These are phyloP conservation scores for Arthroderma sp. DNA, from an alignment of 2,329 filamentous ascomycete species.

Conservation along the genomic window DNA sequence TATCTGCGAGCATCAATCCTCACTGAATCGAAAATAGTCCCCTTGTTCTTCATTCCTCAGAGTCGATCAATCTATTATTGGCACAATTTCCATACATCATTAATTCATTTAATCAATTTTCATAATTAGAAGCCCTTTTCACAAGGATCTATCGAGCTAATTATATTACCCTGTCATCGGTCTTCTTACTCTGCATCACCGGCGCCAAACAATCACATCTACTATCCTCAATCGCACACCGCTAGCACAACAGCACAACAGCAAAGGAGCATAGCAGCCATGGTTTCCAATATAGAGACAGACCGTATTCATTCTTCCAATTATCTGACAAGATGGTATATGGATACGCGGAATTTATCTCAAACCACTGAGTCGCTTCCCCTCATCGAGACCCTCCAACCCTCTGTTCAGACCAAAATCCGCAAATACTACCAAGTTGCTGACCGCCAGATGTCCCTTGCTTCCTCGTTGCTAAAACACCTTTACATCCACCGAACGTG, in stretches of 20 bases:
- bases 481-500: slow-evolving; percentile 44
- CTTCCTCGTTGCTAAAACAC: slow-evolving; percentile 48
- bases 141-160: too few relatives aligned
- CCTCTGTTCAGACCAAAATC: slow-evolving; percentile 38
- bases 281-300: too few relatives aligned
- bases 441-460: slow-evolving; percentile 49
- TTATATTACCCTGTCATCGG: too few relatives aligned
- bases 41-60: too few relatives aligned
- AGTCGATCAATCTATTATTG: too few relatives aligned
- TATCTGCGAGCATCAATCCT: too few relatives aligned
- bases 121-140: too few relatives aligned
- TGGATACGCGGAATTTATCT: slow-evolving; percentile 28
- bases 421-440: slow-evolving; percentile 38
- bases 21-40: too few relatives aligned
- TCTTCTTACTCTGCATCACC: neutral
- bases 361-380: slow-evolving; percentile 21
- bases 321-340: slow-evolving; percentile 29
- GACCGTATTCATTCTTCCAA: slow-evolving; percentile 5
- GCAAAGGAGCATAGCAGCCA: too few relatives aligned
- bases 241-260: too few relatives aligned
- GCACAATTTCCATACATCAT: too few relatives aligned
- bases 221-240: neutral
- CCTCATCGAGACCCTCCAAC: slow-evolving; percentile 27
- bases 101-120: too few relatives aligned
- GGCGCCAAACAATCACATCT: neutral